Evolutionary conservation across 2,329 filamentous ascomycete species (phyloP).

Genomic region (Lachnellula cervina): DNA sequence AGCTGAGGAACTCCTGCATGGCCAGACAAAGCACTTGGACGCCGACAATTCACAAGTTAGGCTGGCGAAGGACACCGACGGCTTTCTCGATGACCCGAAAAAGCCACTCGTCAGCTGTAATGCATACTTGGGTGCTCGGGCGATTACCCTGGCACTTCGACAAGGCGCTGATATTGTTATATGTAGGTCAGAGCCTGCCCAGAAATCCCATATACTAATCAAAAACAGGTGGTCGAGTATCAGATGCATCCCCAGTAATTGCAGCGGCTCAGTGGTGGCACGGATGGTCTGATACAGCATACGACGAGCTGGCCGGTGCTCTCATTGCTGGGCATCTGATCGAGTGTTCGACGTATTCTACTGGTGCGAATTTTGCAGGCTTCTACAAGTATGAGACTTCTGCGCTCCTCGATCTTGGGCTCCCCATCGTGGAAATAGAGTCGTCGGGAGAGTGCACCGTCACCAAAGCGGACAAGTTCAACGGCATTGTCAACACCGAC

Average conservation of each 20-base stretch:
- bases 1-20: slow-evolving; percentile 35
- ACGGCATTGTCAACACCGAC: slow-evolving; percentile 41
- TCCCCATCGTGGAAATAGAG: slow-evolving; percentile 42
- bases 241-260: slow-evolving; percentile 40
- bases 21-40: no score
- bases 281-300: slow-evolving; percentile 35
- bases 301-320: slow-evolving; percentile 36
- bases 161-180: slow-evolving; percentile 41
- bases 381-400: slow-evolving; percentile 31
- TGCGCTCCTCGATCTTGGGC: slow-evolving; percentile 41
- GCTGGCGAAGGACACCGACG: no score
- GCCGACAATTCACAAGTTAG: no score
- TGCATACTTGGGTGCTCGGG: slow-evolving; percentile 46
- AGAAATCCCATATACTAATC: no score
- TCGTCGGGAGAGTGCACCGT: slow-evolving; percentile 36
- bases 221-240: slow-evolving; percentile 34
- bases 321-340: slow-evolving; percentile 31
- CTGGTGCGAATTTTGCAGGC: slow-evolving; percentile 15
- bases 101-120: slow-evolving; percentile 17
- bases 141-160: slow-evolving; percentile 34
- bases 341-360: slow-evolving; percentile 27
- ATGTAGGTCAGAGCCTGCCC: slow-evolving; percentile 9
- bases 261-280: slow-evolving; percentile 39
- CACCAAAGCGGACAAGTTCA: slow-evolving; percentile 38
- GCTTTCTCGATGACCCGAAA: no score